These are phyloP conservation scores for Pycnococcus provasolii DNA, from an alignment of 139 green algal genomes.

Conservation along the genomic window DNA sequence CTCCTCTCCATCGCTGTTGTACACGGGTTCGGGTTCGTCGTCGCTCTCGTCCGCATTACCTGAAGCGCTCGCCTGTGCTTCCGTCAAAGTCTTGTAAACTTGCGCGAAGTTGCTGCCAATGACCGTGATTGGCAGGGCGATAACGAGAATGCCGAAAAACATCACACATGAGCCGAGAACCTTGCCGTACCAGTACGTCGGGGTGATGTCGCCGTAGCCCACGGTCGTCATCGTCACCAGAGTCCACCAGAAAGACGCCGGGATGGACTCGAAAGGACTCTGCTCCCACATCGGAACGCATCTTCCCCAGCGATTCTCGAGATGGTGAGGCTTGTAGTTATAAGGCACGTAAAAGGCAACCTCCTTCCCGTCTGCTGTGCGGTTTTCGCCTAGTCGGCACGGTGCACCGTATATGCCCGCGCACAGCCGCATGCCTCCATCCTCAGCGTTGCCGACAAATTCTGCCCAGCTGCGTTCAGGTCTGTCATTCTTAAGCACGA, in stretches of 20 bases:
- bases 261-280: conserved; percentile 26
- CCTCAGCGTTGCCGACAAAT: neutral
- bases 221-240: conserved; percentile 32
- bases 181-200: conserved; percentile 11
- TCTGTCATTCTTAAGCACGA: neutral
- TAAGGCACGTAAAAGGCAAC: neutral
- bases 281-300: conserved; percentile 6
- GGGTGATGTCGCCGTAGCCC: conserved; percentile 30
- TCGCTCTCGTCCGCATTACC: neutral
- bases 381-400: neutral
- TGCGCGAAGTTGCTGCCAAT: conserved; percentile 17
- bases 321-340: neutral
- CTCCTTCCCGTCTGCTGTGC: neutral
- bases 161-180: conserved; percentile 15
- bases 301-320: neutral
- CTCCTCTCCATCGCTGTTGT: too few relatives aligned
- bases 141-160: conserved; percentile 27
- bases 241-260: conserved; percentile 23
- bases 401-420: neutral
- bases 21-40: neutral
- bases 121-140: conserved; percentile 32
- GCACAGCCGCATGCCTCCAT: neutral
- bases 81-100: neutral
- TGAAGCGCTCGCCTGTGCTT: neutral
- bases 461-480: neutral